Conservation (phyloP, 345 rosid species). For the Mangifera indica region DNA sequence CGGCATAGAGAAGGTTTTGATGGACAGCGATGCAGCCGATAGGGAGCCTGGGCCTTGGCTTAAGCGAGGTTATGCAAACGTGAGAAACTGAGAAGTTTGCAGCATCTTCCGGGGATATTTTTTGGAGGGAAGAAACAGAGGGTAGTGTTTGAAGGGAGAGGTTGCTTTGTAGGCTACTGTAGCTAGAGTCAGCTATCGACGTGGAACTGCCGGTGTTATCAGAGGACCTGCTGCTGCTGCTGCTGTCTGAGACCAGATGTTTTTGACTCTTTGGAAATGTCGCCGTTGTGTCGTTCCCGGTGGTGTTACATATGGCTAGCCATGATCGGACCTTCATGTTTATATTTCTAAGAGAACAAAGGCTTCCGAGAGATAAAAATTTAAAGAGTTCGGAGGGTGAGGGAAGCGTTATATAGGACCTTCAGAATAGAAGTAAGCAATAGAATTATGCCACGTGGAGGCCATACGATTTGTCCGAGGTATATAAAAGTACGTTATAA, state of each 20-base stretch:
- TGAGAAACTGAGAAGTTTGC: slow-evolving; percentile 41
- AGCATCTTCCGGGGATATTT: slow-evolving; percentile 36
- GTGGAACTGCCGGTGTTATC: slow-evolving; percentile 24
- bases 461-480: slow-evolving; percentile 12
- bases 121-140: slow-evolving; percentile 76
- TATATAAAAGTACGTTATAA: too few species aligned
- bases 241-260: slow-evolving; percentile 28
- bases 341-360: not conserved
- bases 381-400: not conserved
- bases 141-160: slow-evolving; percentile 83
- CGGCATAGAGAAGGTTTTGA: slow-evolving; percentile 53
- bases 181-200: slow-evolving; percentile 26
- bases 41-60: slow-evolving; percentile 42
- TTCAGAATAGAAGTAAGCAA: not conserved
- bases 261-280: slow-evolving; percentile 14
- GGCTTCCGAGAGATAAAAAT: not conserved
- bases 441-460: slow-evolving; percentile 15
- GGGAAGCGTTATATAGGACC: slow-evolving; percentile 6
- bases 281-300: slow-evolving; percentile 13
- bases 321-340: slow-evolving; percentile 51
- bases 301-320: slow-evolving; percentile 33
- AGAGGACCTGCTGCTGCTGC: slow-evolving; percentile 21
- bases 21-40: slow-evolving; percentile 65
- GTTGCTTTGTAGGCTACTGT: slow-evolving; percentile 57
- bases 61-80: slow-evolving; percentile 36